Percentiles rank a stretch among this genome's conserved stretches.
phyloP scores from a whole-genome alignment of 1,284 basidiomycete genomes.

The Flammula alnicola region DNA sequence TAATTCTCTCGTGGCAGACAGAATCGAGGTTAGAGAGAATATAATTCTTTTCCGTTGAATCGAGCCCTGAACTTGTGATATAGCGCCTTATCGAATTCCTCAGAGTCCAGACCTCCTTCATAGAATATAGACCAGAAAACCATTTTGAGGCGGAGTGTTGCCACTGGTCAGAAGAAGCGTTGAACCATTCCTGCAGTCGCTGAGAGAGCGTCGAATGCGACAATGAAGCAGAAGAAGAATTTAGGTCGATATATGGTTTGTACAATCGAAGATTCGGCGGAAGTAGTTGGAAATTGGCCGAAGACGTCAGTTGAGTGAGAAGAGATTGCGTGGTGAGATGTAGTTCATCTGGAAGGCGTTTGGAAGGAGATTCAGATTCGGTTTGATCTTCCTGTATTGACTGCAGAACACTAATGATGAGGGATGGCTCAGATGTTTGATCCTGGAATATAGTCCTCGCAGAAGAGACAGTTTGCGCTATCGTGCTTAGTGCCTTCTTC shows the following conservation, averaged over 20 bases:
- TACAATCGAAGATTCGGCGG: constrained; percentile 67
- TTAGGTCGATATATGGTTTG: constrained; percentile 73
- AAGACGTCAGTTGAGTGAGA: constrained; percentile 69
- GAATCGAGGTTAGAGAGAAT: constrained; percentile 53
- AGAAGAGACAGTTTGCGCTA: constrained; percentile 59
- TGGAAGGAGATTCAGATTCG: constrained; percentile 20
- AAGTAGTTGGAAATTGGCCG: constrained; percentile 69
- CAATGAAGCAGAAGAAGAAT: constrained; percentile 56
- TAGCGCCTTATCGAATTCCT: constrained; percentile 53
- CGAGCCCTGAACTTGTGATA: constrained; percentile 48
- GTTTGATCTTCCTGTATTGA: constrained; percentile 59
- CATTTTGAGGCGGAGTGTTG: constrained; percentile 52
- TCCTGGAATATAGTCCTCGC: constrained; percentile 59
- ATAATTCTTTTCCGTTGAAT: constrained; percentile 44
- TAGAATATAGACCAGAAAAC: constrained; percentile 58
- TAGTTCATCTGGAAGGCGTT: constrained; percentile 55
- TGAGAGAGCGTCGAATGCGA: constrained; percentile 45
- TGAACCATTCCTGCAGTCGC: constrained; percentile 65
- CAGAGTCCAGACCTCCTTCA: constrained; percentile 72
- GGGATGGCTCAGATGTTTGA: constrained; percentile 40
- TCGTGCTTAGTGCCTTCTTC: constrained; percentile 53
- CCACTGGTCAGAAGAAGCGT: constrained; percentile 51
- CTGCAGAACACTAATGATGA: constrained; percentile 58
- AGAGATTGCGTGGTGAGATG: constrained; percentile 65
- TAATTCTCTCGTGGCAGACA: constrained; percentile 53